These are phyloP conservation scores for Gloeostereum incarnatum DNA, from an alignment of 768 basidiomycete genomes.

Conservation along the genomic window DNA sequence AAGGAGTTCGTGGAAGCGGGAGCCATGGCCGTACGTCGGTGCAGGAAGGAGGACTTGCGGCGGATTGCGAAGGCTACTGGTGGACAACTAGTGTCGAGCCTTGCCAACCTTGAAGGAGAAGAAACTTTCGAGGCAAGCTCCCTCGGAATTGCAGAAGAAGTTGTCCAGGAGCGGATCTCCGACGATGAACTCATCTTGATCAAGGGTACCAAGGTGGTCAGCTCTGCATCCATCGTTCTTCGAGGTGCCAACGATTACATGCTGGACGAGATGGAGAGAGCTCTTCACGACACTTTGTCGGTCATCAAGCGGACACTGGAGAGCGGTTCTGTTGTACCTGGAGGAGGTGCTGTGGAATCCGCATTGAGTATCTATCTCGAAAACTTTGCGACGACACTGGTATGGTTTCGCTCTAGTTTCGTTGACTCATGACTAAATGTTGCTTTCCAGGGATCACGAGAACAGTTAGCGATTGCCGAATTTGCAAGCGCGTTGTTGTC, in stretches of 20 bases:
- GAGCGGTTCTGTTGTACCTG: slow-evolving; percentile 92
- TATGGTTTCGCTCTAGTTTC: slow-evolving; percentile 29
- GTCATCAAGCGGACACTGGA: slow-evolving; percentile 96
- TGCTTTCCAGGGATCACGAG: slow-evolving; percentile 79
- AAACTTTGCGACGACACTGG: slow-evolving; percentile 97
- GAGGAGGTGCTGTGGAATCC: slow-evolving; percentile 95
- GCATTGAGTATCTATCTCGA: slow-evolving; percentile 96
- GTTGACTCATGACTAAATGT: slow-evolving; percentile 7
- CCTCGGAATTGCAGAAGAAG: slow-evolving; percentile 92
- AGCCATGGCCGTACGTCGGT: slow-evolving; percentile 96
- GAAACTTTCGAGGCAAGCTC: slow-evolving; percentile 92
- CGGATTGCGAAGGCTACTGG: slow-evolving; percentile 97
- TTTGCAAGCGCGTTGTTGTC: slow-evolving; percentile 88
- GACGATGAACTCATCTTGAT: slow-evolving; percentile 96
- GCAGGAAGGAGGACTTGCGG: slow-evolving; percentile 94
- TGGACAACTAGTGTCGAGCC: slow-evolving; percentile 82
- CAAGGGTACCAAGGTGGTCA: slow-evolving; percentile 97
- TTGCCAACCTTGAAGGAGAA: slow-evolving; percentile 95
- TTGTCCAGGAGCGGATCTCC: slow-evolving; percentile 93
- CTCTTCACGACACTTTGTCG: slow-evolving; percentile 88
- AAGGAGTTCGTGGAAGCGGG: slow-evolving; percentile 99
- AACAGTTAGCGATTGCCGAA: slow-evolving; percentile 98
- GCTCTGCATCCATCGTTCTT: slow-evolving; percentile 84
- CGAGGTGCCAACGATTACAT: slow-evolving; percentile 98
- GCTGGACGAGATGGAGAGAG: slow-evolving; percentile 99